Conservation (phyloP, 257 asterid genomes). For the Rubia yunnanensis region DNA sequence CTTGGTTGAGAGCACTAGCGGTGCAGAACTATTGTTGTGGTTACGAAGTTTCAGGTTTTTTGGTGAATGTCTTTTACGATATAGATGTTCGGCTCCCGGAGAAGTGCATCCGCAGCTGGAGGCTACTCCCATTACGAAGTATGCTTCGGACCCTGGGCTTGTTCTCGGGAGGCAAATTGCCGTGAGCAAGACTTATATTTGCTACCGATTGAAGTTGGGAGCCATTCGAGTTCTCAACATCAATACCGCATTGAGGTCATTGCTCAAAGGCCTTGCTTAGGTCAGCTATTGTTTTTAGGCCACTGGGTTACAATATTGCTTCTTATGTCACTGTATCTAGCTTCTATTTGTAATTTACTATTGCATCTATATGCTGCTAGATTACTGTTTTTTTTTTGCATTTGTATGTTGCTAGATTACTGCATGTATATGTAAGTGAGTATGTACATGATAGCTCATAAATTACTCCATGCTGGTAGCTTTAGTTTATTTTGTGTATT, state of each 20-base stretch:
- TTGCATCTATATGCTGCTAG: no score
- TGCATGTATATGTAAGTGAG: no score
- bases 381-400: no score
- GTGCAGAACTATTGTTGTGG: no score
- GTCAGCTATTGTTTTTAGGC: constrained; percentile 32
- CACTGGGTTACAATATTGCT: neutral
- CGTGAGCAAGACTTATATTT: constrained; percentile 80
- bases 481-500: no score
- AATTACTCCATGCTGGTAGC: no score
- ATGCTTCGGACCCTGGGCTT: constrained; percentile 89
- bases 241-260: constrained; percentile 85
- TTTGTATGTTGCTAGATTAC: neutral
- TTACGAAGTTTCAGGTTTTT: no score
- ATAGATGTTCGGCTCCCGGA: constrained; percentile 73
- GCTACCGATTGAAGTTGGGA: constrained; percentile 88
- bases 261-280: constrained; percentile 92
- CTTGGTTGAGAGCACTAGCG: no score
- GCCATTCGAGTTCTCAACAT: constrained; percentile 87
- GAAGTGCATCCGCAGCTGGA: constrained; percentile 98
- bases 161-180: constrained; percentile 94
- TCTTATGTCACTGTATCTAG: no score
- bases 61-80: constrained; percentile 57
- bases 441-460: no score
- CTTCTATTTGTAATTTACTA: no score
- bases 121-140: constrained; percentile 97